These are phyloP conservation scores for Paramecium pentaurelia DNA, from an alignment of 73 alveolate species.

Conservation along the genomic window DNA sequence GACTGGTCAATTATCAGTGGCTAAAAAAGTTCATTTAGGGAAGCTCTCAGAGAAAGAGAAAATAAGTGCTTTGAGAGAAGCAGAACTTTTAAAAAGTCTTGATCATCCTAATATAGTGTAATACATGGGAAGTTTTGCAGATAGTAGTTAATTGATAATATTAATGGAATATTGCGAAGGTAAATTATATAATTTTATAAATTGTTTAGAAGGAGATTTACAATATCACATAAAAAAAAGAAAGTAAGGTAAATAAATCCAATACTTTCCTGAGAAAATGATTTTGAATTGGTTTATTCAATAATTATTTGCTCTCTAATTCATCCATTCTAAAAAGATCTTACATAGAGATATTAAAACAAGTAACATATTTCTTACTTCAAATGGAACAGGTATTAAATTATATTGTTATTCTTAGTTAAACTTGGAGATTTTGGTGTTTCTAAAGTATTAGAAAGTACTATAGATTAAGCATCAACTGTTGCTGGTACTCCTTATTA, in stretches of 20 bases:
- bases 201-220: slow-evolving; percentile 70
- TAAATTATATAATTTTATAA: background rate
- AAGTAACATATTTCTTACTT: slow-evolving; percentile 91
- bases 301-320: slow-evolving; percentile 73
- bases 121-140: slow-evolving; percentile 85
- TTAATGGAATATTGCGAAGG: slow-evolving; percentile 92
- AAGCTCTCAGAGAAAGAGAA: slow-evolving; percentile 68
- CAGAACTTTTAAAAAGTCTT: slow-evolving; percentile 69
- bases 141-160: slow-evolving; percentile 73
- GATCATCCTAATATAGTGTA: slow-evolving; percentile 91
- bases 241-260: slow-evolving; percentile 57
- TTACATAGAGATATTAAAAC: slow-evolving; percentile 95
- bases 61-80: slow-evolving; percentile 72
- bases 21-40: slow-evolving; percentile 79
- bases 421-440: slow-evolving; percentile 98
- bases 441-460: slow-evolving; percentile 87
- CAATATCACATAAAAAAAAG: slow-evolving; percentile 75
- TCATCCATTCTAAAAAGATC: slow-evolving; percentile 89
- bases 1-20: slow-evolving; percentile 60
- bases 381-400: slow-evolving; percentile 69
- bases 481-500: slow-evolving; percentile 94
- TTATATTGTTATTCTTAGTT: slow-evolving; percentile 53
- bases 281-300: slow-evolving; percentile 84
- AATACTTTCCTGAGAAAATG: slow-evolving; percentile 76
- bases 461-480: slow-evolving; percentile 89